phyloP scores from a whole-genome alignment of 2,329 filamentous ascomycete species.

The Cordyceps cicadae region DNA sequence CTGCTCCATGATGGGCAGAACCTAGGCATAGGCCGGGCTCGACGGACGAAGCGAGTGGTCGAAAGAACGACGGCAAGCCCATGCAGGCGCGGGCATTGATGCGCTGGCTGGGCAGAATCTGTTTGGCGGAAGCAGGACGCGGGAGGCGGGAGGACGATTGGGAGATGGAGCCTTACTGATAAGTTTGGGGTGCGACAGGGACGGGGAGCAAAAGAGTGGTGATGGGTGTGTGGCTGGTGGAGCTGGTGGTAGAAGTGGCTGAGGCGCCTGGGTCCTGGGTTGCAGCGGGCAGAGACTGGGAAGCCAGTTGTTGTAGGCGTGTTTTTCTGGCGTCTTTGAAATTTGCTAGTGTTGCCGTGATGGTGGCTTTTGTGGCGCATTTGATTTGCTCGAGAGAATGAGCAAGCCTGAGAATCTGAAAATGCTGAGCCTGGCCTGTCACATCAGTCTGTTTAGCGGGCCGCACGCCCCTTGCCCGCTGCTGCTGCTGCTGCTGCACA shows the following conservation, averaged over 20 bases:
- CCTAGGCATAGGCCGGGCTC: slow-evolving; percentile 37
- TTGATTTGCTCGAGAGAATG: not conserved
- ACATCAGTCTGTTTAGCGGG: not conserved
- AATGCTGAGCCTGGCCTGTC: no score
- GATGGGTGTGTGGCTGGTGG: slow-evolving; percentile 7
- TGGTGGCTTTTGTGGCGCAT: not conserved
- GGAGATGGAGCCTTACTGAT: slow-evolving; percentile 6
- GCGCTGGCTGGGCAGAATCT: slow-evolving; percentile 9
- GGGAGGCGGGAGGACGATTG: slow-evolving; percentile 9
- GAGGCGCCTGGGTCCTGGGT: not conserved
- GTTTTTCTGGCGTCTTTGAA: not conserved
- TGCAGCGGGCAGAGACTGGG: not conserved
- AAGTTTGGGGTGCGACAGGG: slow-evolving; percentile 10
- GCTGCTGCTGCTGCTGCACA: no score
- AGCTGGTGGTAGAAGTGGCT: not conserved
- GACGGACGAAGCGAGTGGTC: slow-evolving; percentile 33
- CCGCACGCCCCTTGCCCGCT: not conserved
- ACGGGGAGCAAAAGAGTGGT: not conserved
- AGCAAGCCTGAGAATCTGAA: no score
- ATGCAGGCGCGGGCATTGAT: slow-evolving; percentile 26
- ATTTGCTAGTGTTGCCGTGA: not conserved
- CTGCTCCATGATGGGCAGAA: slow-evolving; percentile 37
- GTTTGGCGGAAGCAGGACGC: slow-evolving; percentile 3
- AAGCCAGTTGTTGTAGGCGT: not conserved
- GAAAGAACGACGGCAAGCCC: slow-evolving; percentile 30